A percentile compares a stretch with the other conserved stretches of the same genome.
These are phyloP conservation scores for Salix purpurea DNA, from an alignment of 345 rosid genomes.

Conservation along the genomic window DNA sequence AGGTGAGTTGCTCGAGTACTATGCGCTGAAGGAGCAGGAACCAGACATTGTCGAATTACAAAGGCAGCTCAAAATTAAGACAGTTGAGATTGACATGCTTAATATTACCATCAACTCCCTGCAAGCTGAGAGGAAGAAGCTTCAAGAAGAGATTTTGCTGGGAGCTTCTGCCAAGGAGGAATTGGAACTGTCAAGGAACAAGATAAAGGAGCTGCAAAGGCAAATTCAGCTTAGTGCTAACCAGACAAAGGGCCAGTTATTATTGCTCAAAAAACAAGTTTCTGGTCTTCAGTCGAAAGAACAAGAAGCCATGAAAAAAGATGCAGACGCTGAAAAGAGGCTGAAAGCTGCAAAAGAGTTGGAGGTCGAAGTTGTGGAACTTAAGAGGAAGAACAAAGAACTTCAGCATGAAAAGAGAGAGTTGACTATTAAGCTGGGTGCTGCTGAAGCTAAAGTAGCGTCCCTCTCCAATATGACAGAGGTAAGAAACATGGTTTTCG, in stretches of 20 bases:
- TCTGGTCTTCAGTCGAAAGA: constrained; percentile 75
- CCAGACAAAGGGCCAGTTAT: constrained; percentile 86
- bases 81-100: constrained; percentile 86
- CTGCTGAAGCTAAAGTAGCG: constrained; percentile 68
- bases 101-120: constrained; percentile 80
- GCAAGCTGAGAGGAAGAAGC: constrained; percentile 82
- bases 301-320: constrained; percentile 71
- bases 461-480: constrained; percentile 87
- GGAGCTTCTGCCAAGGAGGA: constrained; percentile 56
- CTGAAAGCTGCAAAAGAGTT: constrained; percentile 64
- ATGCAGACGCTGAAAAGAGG: constrained; percentile 64
- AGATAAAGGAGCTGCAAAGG: constrained; percentile 83
- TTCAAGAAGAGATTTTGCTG: constrained; percentile 64
- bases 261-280: constrained; percentile 90
- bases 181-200: constrained; percentile 71
- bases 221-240: constrained; percentile 91
- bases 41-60: constrained; percentile 64
- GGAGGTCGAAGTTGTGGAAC: constrained; percentile 83
- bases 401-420: constrained; percentile 96
- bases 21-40: constrained; percentile 91
- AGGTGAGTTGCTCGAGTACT: constrained; percentile 87
- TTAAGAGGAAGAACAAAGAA: constrained; percentile 85
- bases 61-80: constrained; percentile 90
- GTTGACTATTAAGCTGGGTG: constrained; percentile 67
- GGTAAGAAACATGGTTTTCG: constrained; percentile 37